phyloP scores from a whole-genome alignment of 1,284 basidiomycete genomes.

The Tilletia setariae region DNA sequence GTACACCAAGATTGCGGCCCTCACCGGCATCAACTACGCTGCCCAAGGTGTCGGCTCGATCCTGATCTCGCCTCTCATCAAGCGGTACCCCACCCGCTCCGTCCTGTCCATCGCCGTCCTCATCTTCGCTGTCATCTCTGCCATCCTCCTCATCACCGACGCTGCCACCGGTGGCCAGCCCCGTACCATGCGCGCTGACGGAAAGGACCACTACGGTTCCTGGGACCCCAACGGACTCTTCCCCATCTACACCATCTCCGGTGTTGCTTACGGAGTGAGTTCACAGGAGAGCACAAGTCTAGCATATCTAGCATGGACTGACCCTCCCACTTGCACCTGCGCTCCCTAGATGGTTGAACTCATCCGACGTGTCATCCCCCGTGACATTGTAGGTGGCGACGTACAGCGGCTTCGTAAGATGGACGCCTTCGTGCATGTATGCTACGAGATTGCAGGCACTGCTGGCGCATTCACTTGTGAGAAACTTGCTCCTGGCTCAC shows the following conservation, averaged over 20 bases:
- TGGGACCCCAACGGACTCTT: slow-evolving; percentile 54
- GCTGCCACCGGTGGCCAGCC: slow-evolving; percentile 52
- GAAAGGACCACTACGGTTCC: slow-evolving; percentile 48
- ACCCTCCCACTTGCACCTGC: background rate
- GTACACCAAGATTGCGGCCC: slow-evolving; percentile 47
- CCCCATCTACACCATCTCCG: slow-evolving; percentile 48
- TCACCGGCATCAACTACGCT: slow-evolving; percentile 50
- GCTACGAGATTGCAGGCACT: slow-evolving; percentile 56
- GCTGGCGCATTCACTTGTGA: slow-evolving; percentile 51
- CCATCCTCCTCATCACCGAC: slow-evolving; percentile 53
- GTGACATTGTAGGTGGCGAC: slow-evolving; percentile 53
- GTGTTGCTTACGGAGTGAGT: slow-evolving; percentile 48
- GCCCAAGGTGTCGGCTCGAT: slow-evolving; percentile 51
- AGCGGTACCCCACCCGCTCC: slow-evolving; percentile 52
- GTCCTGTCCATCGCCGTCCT: slow-evolving; percentile 53
- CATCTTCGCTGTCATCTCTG: slow-evolving; percentile 51
- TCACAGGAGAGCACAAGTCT: background rate
- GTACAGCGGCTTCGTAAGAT: slow-evolving; percentile 50
- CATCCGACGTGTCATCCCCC: slow-evolving; percentile 54
- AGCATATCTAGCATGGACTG: background rate
- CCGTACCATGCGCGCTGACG: slow-evolving; percentile 42
- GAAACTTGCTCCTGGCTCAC: no score
- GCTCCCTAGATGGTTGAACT: slow-evolving; percentile 49
- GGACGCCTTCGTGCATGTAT: slow-evolving; percentile 55
- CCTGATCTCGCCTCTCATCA: slow-evolving; percentile 53